Evolutionary conservation across 768 basidiomycete species (phyloP), one percentile per base, ranked within the genome.

Genomic region (Mrakia hoshinonis): DNA sequence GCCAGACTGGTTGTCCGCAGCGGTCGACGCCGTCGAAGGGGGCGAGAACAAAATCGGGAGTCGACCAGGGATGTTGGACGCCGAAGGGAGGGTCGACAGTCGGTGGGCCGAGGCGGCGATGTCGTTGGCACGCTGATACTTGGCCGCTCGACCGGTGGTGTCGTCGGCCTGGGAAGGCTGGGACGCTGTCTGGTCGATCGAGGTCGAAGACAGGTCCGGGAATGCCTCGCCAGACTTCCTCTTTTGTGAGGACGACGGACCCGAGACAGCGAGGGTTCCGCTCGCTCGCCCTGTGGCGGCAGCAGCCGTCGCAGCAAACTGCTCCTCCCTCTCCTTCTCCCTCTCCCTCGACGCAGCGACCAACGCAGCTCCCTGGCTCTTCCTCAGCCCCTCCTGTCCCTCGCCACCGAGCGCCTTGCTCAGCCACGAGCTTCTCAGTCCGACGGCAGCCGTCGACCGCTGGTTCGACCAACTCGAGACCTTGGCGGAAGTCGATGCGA

Each of bases 361-460:
- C 46, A 66, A 46, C 24, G 64, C 64, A 31, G 64, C 64, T 47
- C 64, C 64, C 34, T 66, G 64, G 18, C 43, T 47, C 48, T 66
- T 66, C 31, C 64, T 43, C 31, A 66, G 64, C 48, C 64, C 64
- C 7, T 47, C 48, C 26, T 46, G 46, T 2, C n/a, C 47, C 5
- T 66, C 64, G 31, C 47, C 64, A 10, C 64, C 64, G 48, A 66
- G 64, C n/a, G 64, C 64, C 64, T 66, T 66, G 31, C 46, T 66
- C 43, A 66, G 31, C 64, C 64, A 66, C 15, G 64, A 66, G 18
- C 43, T 47, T 20, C 64, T 26, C 26, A 66, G 43, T 20, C 58
- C 58, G 36, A 61, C 58, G 58, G 36, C 36, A 10, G 31, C 36
- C 31, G 58, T 61, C 31, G 58, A 61, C 22, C 58, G 31, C 36